A percentile compares a stretch with the other conserved stretches of the same genome.
Evolutionary conservation across 495 filamentous ascomycete genomes (phyloP).

Genomic region (Astrothelium macrocarpum): DNA sequence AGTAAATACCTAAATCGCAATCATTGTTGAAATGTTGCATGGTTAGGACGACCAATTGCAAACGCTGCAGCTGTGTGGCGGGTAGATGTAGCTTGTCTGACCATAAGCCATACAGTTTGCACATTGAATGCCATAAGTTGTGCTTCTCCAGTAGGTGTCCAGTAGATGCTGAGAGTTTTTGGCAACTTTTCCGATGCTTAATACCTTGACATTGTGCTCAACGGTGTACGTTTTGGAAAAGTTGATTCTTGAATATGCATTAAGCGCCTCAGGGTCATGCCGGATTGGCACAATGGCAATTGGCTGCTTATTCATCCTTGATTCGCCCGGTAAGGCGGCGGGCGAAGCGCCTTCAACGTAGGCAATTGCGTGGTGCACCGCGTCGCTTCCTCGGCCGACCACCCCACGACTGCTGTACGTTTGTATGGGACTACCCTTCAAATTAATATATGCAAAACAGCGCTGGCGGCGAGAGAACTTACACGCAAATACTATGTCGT

Average conservation of each 20-base stretch:
- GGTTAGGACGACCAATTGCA: no score
- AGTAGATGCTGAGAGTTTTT: background rate
- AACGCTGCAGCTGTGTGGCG: background rate
- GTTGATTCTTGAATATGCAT: background rate
- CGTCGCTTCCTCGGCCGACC: background rate
- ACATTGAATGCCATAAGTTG: background rate
- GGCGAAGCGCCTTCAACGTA: background rate
- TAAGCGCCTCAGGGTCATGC: background rate
- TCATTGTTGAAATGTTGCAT: no score
- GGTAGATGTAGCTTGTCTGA: background rate
- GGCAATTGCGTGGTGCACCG: background rate
- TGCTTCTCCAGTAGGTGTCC: background rate
- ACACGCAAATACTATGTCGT: background rate
- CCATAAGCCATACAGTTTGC: background rate
- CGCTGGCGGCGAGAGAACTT: background rate
- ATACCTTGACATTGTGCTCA: background rate
- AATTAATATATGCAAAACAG: background rate
- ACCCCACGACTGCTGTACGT: background rate
- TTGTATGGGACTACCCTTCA: background rate
- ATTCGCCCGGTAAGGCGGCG: background rate
- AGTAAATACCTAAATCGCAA: no score
- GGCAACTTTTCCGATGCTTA: background rate
- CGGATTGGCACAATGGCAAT: background rate
- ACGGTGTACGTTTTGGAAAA: background rate
- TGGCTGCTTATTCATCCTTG: background rate